These are phyloP conservation scores for Proliferodiscus dingleyae DNA, from an alignment of 2,329 filamentous ascomycete species.

Conservation along the genomic window DNA sequence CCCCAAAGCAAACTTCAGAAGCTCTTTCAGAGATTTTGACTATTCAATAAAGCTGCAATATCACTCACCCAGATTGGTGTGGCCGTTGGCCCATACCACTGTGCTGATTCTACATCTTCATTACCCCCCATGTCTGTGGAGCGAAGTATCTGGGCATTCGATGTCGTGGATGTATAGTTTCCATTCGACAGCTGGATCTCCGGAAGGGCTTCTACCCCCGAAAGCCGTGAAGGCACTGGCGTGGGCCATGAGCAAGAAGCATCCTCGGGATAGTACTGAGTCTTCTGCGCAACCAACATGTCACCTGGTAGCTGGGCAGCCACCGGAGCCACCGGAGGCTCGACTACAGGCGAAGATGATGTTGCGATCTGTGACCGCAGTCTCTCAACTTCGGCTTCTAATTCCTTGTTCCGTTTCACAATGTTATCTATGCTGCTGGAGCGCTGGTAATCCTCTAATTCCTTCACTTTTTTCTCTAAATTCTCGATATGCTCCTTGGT, in stretches of 20 bases:
- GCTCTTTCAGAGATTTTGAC: neutral
- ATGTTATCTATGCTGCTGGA: slow-evolving; percentile 41
- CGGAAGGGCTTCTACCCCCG: slow-evolving; percentile 2
- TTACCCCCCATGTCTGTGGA: slow-evolving; percentile 11
- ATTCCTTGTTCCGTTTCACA: slow-evolving; percentile 27
- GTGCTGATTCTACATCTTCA: slow-evolving; percentile 14
- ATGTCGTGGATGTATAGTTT: slow-evolving; percentile 11
- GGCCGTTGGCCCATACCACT: slow-evolving; percentile 15
- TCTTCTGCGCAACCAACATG: slow-evolving; percentile 22
- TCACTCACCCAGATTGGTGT: slow-evolving; percentile 20
- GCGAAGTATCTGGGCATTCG: slow-evolving; percentile 12
- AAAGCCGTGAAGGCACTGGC: slow-evolving; percentile 7
- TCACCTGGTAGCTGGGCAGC: slow-evolving; percentile 21
- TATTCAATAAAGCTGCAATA: neutral
- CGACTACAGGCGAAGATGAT: slow-evolving; percentile 5
- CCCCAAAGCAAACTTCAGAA: too few relatives aligned
- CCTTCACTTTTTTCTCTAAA: slow-evolving; percentile 29
- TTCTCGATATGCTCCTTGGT: slow-evolving; percentile 73
- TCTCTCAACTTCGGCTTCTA: slow-evolving; percentile 27
- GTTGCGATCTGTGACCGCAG: slow-evolving; percentile 23
- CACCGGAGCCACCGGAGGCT: slow-evolving; percentile 6
- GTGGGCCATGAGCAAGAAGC: slow-evolving; percentile 11
- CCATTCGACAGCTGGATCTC: slow-evolving; percentile 11
- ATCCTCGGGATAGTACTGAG: slow-evolving; percentile 21
- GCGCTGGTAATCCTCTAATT: slow-evolving; percentile 23